These are phyloP conservation scores for Tuber brumale DNA, from an alignment of 495 filamentous ascomycete genomes.

Conservation along the genomic window DNA sequence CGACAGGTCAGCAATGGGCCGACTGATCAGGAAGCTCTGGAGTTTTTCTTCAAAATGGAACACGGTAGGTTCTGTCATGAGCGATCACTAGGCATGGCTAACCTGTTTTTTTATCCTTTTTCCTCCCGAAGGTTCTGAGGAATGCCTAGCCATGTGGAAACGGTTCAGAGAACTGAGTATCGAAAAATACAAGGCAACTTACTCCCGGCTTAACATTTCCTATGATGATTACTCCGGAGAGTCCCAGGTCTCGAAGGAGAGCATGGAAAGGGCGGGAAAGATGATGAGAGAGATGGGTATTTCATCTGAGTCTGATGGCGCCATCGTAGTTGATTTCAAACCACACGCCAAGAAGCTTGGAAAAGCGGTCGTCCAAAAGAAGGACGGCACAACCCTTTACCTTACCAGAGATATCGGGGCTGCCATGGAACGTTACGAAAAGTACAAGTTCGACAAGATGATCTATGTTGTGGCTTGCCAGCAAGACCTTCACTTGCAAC, in stretches of 20 bases:
- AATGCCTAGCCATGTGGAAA: slow-evolving; percentile 73
- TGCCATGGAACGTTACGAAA: slow-evolving; percentile 53
- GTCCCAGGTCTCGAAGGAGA: slow-evolving; percentile 77
- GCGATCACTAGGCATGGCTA: background rate
- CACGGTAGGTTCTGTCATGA: slow-evolving; percentile 48
- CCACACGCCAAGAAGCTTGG: slow-evolving; percentile 61
- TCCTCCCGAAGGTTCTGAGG: slow-evolving; percentile 48
- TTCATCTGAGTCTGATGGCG: slow-evolving; percentile 76
- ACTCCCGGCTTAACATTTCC: slow-evolving; percentile 78
- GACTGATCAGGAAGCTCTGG: slow-evolving; percentile 55
- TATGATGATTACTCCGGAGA: slow-evolving; percentile 94
- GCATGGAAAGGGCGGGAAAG: slow-evolving; percentile 63
- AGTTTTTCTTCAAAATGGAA: slow-evolving; percentile 91
- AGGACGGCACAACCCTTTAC: slow-evolving; percentile 59
- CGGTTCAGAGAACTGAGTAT: slow-evolving; percentile 88
- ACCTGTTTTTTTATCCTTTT: background rate
- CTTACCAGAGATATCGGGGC: slow-evolving; percentile 62
- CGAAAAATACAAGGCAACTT: slow-evolving; percentile 71
- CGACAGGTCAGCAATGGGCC: slow-evolving; percentile 42
- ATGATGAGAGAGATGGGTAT: slow-evolving; percentile 65
- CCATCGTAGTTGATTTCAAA: slow-evolving; percentile 78
- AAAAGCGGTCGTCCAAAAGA: slow-evolving; percentile 54
- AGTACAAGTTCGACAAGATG: slow-evolving; percentile 64
- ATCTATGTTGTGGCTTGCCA: slow-evolving; percentile 60
- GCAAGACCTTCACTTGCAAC: slow-evolving; percentile 57